Evolutionary conservation across 148 eudicot species (phyloP), one percentile per base, ranked within the genome.

Genomic region (Heliamphora exappendiculata): DNA sequence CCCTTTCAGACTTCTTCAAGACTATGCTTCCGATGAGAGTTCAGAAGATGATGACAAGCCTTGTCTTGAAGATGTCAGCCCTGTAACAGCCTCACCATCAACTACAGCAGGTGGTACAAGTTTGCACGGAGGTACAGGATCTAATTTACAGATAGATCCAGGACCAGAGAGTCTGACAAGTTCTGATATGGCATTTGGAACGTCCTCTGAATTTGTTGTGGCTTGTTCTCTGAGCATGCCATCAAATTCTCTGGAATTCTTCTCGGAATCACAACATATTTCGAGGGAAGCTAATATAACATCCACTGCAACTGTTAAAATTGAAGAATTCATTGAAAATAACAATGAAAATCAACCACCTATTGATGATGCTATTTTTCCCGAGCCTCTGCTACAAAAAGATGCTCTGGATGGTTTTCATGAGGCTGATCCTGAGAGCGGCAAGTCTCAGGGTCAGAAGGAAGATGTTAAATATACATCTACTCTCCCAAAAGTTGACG

Each of bases 21-120:
- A 82, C 80, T 93, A 88, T 88, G 82, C 91, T 73, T 87, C 96
- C 37, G 96, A 91, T 78, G 89, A 88, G 57, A 74, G 84, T 80
- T 86, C 88, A 24, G 87, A 84, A 70, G 82, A 82, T 68, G 86
- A 75, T 79, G 81, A 57, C 69, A 81, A 82, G 75, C 81, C 81
- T 47, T 67, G 55, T 73, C 78, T 65, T 72, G 83, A 84, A 76
- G 81, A 79, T 77, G 79, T 68, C 31, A 77, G 67, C 83, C 78
- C 84, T 49, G 55, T 74, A 64, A 47, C 80, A 37, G 82, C 59
- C 68, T 73, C 79, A 59, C 86, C 85, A 22, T 57, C 71, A 60
- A 73, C 39, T 74, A 78, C 75, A 72, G 59, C 63, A 36, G 58
- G 45, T 75, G 34, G 70, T 79, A 19, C 78, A 73, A 69, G 67